A percentile compares a stretch with the other conserved stretches of the same genome.
Conservation (phyloP, 345 rosid genomes). For the Stellera chamaejasme region DNA sequence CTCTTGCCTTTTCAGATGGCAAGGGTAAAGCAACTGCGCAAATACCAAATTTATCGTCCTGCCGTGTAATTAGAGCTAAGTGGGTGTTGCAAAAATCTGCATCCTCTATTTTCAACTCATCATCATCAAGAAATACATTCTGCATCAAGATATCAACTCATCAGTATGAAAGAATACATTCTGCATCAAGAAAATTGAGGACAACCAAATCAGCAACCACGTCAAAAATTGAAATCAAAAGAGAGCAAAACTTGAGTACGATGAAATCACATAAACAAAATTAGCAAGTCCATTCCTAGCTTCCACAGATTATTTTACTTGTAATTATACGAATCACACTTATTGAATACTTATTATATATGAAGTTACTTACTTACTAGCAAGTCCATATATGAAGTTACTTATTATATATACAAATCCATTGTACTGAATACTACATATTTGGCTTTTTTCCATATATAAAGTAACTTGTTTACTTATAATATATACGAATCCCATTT, state of each 20-base stretch:
- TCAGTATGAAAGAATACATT: slow-evolving; percentile 42
- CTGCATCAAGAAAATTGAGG: slow-evolving; percentile 30
- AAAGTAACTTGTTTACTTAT: too few relatives aligned
- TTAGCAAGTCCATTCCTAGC: too few relatives aligned
- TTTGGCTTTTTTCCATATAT: too few relatives aligned
- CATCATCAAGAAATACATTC: slow-evolving; percentile 49
- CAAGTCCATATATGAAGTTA: too few relatives aligned
- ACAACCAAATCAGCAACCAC: slow-evolving; percentile 3
- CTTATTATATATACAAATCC: too few relatives aligned
- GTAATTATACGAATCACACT: not conserved
- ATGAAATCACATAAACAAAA: too few relatives aligned
- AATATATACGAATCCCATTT: too few relatives aligned
- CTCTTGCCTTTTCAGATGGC: slow-evolving; percentile 43
- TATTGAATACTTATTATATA: too few relatives aligned
- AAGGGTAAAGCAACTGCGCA: slow-evolving; percentile 77
- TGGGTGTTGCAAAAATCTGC: slow-evolving; percentile 85
- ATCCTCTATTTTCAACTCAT: slow-evolving; percentile 57
- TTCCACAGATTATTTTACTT: not conserved
- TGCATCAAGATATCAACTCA: slow-evolving; percentile 34
- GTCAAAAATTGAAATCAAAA: not conserved
- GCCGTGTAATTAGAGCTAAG: slow-evolving; percentile 49
- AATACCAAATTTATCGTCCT: slow-evolving; percentile 42
- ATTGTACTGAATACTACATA: too few relatives aligned
- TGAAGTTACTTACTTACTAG: too few relatives aligned
- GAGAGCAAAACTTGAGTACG: not conserved